Evolutionary conservation across 2,329 filamentous ascomycete genomes (phyloP), one percentile per base, ranked within the genome.

Genomic region (Apiospora kogelbergensis): DNA sequence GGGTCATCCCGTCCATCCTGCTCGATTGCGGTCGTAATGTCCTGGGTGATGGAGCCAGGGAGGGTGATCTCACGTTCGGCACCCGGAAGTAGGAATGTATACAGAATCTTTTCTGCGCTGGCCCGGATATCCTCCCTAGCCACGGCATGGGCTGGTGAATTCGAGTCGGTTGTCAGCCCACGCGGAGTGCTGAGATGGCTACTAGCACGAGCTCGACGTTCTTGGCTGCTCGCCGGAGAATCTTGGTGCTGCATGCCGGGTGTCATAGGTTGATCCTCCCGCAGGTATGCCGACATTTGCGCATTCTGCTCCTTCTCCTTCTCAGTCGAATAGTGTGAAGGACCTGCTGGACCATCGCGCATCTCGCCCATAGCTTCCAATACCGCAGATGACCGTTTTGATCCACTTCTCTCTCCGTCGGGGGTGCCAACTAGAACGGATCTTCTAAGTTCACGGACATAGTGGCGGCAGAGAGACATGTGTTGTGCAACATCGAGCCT

Each of bases 401-500:
- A 97, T 68, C 88, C 88, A 22, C 86, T 84, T 79, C 92, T 94
- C 74, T 97, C 94, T 67, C 94, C 86, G 73, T 99, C 96, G 17
- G 96, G 96, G 0, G 96, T 99, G 57, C 94, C 93, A 70, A 98
- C 89, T 65, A 99, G 89, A 71, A 98, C 94, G 30, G 95, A 98
- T 72, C 96, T 89, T 74, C 96, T 93, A 68, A 99, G 88, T 81
- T 98, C 95, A 77, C 96, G 93, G 24, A 99, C 96, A 83, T 98
- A 99, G 81, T 98, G 94, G 65, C 97, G 92, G 80, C 93, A 99
- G 69, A 99, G 88, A 26, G 95, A 97, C 91, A 98, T 98, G 83
- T 99, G 96, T 79, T 99, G 96, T 20, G 96, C 95, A 70, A 99
- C 96, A 90, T 99, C 96, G 75, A 99, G 94, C 96, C 95, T 98